Evolutionary conservation across 345 rosid species (phyloP).

Genomic region (Populus pruinosa): DNA sequence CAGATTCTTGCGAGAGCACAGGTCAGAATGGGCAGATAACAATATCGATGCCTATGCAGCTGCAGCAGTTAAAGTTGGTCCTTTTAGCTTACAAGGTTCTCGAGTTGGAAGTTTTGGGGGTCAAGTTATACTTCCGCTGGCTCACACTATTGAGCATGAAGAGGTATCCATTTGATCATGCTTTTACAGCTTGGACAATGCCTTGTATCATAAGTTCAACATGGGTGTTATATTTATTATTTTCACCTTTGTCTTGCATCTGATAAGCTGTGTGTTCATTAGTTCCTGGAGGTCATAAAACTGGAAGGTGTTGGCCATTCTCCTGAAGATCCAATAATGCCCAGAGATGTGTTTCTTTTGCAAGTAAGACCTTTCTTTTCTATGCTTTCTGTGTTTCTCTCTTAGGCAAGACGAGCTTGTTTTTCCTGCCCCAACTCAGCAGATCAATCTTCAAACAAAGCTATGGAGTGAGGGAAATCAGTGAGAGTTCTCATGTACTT

Average conservation of each 20-base stretch:
- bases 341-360: slow-evolving; percentile 85
- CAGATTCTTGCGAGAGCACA: slow-evolving; percentile 89
- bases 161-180: slow-evolving; percentile 51
- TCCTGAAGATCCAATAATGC: slow-evolving; percentile 89
- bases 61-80: slow-evolving; percentile 92
- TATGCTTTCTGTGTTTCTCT: neutral
- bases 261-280: neutral
- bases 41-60: slow-evolving; percentile 91
- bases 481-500: neutral
- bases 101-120: slow-evolving; percentile 85
- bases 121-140: slow-evolving; percentile 92
- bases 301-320: slow-evolving; percentile 81
- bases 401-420: neutral
- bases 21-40: slow-evolving; percentile 99
- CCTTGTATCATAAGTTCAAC: neutral
- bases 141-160: slow-evolving; percentile 93
- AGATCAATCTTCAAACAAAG: neutral
- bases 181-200: neutral
- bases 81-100: slow-evolving; percentile 78
- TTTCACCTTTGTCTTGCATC: neutral
- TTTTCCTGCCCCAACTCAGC: neutral
- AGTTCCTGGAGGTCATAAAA: slow-evolving; percentile 96
- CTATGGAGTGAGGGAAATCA: neutral
- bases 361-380: slow-evolving; percentile 53
- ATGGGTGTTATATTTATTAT: neutral